phyloP scores from a whole-genome alignment of 345 rosid genomes.

The Jatropha curcas region DNA sequence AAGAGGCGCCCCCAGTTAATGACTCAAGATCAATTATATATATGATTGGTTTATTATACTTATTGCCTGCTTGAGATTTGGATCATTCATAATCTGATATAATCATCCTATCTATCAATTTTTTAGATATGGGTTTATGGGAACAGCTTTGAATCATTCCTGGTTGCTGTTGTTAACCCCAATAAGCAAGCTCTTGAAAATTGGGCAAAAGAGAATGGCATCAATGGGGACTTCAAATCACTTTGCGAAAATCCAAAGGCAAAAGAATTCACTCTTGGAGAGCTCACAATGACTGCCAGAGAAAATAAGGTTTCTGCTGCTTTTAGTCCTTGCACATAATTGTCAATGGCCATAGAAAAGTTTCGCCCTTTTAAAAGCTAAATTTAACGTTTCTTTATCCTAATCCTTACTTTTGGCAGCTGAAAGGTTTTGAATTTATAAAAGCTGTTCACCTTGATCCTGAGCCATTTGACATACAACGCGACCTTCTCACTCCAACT shows the following conservation, averaged over 20 bases:
- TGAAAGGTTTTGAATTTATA: constrained; percentile 87
- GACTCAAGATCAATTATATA: too few relatives aligned
- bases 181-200: constrained; percentile 65
- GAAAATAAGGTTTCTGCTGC: constrained; percentile 62
- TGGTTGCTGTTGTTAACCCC: constrained; percentile 87
- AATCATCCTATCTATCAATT: constrained; percentile 15
- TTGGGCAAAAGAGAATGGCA: constrained; percentile 74
- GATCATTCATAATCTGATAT: background rate
- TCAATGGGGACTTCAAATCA: constrained; percentile 65
- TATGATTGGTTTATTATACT: too few relatives aligned
- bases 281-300: constrained; percentile 67
- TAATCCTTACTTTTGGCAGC: constrained; percentile 37
- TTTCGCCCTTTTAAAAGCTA: background rate
- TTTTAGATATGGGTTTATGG: constrained; percentile 94
- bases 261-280: constrained; percentile 64
- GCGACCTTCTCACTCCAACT: constrained; percentile 89
- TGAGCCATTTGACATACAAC: constrained; percentile 81
- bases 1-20: too few relatives aligned
- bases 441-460: constrained; percentile 83
- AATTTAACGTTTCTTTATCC: background rate
- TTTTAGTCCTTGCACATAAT: background rate
- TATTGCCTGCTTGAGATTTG: background rate
- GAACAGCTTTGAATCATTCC: constrained; percentile 90
- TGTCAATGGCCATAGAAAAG: background rate
- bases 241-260: constrained; percentile 65